A percentile compares a stretch with the other conserved stretches of the same genome.
Conservation (phyloP, 148 eudicot species). For the Chenopodium suecicum region DNA sequence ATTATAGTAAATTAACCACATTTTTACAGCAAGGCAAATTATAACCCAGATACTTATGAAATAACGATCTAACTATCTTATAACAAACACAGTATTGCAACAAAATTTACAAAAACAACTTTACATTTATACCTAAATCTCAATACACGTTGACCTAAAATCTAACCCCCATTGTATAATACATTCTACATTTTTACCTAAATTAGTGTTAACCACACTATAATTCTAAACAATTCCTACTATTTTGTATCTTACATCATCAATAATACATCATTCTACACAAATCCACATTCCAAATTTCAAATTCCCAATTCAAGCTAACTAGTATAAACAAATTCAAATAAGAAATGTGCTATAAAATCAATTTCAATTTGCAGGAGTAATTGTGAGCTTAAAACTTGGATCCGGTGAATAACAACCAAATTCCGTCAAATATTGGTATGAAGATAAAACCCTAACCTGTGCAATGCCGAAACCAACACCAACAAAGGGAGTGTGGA, state of each 20-base stretch:
- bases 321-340: neutral
- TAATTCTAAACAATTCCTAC: too few species aligned
- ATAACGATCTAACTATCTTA: too few species aligned
- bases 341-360: neutral
- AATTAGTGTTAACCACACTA: too few species aligned
- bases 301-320: neutral
- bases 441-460: neutral
- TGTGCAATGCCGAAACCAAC: neutral
- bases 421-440: neutral
- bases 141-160: too few species aligned
- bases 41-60: too few species aligned
- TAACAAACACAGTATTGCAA: too few species aligned
- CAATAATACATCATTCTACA: neutral
- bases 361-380: neutral
- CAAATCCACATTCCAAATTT: neutral
- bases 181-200: too few species aligned
- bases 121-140: too few species aligned
- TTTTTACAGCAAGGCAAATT: too few species aligned
- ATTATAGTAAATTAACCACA: neutral
- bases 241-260: too few species aligned
- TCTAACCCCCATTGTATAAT: too few species aligned
- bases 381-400: neutral
- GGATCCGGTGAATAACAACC: neutral
- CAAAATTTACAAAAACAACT: too few species aligned
- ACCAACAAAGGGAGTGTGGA: neutral